Evolutionary conservation across 1,139 yeast genomes (phyloP), one percentile per base, ranked within the genome.

Genomic region (Geotrichum histeridarum): DNA sequence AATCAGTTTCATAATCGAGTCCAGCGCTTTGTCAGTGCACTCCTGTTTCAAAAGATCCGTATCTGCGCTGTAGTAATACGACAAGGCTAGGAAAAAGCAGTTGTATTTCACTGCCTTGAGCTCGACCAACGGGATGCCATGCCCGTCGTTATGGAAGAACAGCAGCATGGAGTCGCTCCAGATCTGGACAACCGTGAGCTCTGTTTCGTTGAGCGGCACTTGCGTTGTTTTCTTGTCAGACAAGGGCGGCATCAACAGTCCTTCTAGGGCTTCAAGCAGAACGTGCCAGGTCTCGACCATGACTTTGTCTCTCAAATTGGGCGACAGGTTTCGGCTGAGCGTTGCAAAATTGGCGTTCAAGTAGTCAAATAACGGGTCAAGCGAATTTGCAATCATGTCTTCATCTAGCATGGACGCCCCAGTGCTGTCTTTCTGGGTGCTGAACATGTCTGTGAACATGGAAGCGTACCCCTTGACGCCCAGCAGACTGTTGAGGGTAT

Each of bases 121-220:
- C 9, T 79, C 81, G 59, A 78, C 82, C 37, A 86, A 64, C 0
- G 90, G 79, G 0, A 94, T 94, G 0, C 96, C 96, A 51, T 84
- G 85, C 0, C 95, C 95, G 55, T 80, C 83, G 64, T 86, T 84
- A 65, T 88, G 83, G 70, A 88, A 88, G 66, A 87, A 87, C 58
- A 82, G 90, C 53, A 81, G 70, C 43, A 87, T 70, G 8, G 83
- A 76, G 54, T 80, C 76, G 27, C 87, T 69, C 96, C 96, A 89
- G 0, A 80, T 75, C 60, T 84, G 82, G 0, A 86, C 81, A 0
- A 86, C 80, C 55, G 84, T 89, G 38, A 86, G 73, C 65, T 89
- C 95, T 41, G 71, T 73, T 41, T 73, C 73, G 0, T 86, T 77
- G 54, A 87, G 70, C 30, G 80, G 80, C 49, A 78, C 76, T 57